Evolutionary conservation across 768 basidiomycete genomes (phyloP).

Genomic region (Strobilomyces echinocephalus): DNA sequence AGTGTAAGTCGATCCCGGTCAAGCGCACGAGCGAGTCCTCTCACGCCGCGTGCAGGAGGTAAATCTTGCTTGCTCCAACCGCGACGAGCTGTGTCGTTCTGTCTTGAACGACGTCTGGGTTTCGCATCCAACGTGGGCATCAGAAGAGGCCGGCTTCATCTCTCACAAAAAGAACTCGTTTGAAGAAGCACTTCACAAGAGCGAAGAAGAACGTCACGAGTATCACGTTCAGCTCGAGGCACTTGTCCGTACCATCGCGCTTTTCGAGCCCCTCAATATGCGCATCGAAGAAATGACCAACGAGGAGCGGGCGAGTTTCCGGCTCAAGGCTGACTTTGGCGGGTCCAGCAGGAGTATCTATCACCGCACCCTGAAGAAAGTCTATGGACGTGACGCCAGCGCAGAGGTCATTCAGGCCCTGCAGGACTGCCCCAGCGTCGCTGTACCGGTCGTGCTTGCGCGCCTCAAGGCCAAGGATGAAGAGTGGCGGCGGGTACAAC

Average conservation of each 20-base stretch:
- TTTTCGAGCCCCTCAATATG: slow-evolving; percentile 81
- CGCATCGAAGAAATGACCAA: slow-evolving; percentile 85
- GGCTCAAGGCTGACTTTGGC: slow-evolving; percentile 84
- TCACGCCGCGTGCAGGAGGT: slow-evolving; percentile 58
- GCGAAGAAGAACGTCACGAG: slow-evolving; percentile 97
- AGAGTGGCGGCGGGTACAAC: slow-evolving; percentile 91
- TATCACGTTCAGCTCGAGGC: slow-evolving; percentile 95
- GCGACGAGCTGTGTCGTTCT: slow-evolving; percentile 90
- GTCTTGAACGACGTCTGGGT: slow-evolving; percentile 98
- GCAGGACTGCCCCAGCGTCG: slow-evolving; percentile 86
- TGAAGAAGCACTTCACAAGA: slow-evolving; percentile 93
- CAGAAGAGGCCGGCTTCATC: slow-evolving; percentile 91
- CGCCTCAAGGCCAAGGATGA: slow-evolving; percentile 93
- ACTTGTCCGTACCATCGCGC: slow-evolving; percentile 81
- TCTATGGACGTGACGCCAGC: slow-evolving; percentile 81
- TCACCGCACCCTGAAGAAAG: slow-evolving; percentile 88
- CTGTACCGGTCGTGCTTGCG: slow-evolving; percentile 85
- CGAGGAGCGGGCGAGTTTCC: slow-evolving; percentile 79
- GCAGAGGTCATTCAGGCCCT: slow-evolving; percentile 77
- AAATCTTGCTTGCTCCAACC: slow-evolving; percentile 85
- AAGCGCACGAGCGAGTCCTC: not conserved
- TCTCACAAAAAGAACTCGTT: slow-evolving; percentile 95
- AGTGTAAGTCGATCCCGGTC: slow-evolving; percentile 54
- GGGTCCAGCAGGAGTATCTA: slow-evolving; percentile 84
- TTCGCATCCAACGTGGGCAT: slow-evolving; percentile 97